Base-by-base conservation (phyloP, 1,139 yeast species). In the Yamadazyma songkhlaensis region DNA sequence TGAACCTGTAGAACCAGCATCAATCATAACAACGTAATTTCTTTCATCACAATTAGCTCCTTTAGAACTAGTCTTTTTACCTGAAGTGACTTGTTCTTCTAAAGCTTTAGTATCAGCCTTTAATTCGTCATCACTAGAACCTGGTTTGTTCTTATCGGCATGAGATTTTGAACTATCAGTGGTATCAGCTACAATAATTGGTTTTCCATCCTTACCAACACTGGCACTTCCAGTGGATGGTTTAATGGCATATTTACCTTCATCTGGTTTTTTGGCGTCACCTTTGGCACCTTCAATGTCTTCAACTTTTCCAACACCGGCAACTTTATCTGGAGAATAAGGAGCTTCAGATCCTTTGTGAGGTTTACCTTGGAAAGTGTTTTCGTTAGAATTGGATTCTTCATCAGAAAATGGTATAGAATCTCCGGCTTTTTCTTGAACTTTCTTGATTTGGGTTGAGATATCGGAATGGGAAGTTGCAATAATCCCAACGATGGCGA, bases 1-100 rank as follows among this genome's bases (percentile, higher is more conserved):
- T 20, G 97, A 89, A 24, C 98, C 98, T 6, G 96, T 84, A 3
- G 97, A 88, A 10, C 98, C 98, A 3, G 97, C 98, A 64, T 92
- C 98, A 37, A 92, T 72, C 96, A 92, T 88, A 22, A 92, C 77
- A 26, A 90, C 97, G 46, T 54, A 72, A 33, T 66, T 66, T 17
- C 56, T 57, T 35, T 63, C 59, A 33, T 58, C 54, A 46, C 74
- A 66, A 11, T 43, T 40, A 11, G 44, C 43, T 25, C 14, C 25
- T 24, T 34, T 31, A 26, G 28, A 21, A 20, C 28, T 22, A 20
- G 29, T 8, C 5, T 10, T 4, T 15, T 28, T 31, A 12, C 12
- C 7, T 12, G 12, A 9, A n/a, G 8, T 17, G 26, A 15, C n/a
- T n/a, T 9, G 9, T 11, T 27, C 29, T 12, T 12, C 22, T 11